Evolutionary conservation across 805 yeast genomes (phyloP).

Genomic region (Lipomyces mesembrius): DNA sequence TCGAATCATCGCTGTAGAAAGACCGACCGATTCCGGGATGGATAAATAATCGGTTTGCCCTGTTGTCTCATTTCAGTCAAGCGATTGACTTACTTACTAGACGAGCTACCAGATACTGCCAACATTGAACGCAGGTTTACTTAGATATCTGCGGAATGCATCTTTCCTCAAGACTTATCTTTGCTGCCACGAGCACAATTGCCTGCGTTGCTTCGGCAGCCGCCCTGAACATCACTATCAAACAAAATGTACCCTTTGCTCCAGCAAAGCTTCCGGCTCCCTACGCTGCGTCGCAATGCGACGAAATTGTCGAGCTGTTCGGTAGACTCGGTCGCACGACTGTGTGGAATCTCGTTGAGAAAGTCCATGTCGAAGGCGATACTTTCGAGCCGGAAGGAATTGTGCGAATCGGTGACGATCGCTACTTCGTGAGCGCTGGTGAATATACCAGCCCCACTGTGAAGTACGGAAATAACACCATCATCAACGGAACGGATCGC

Average conservation of each 20-base stretch:
- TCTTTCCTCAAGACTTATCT: not conserved
- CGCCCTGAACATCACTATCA: constrained; percentile 1
- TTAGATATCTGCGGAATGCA: not conserved
- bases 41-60: not conserved
- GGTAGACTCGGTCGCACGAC: constrained; percentile 21
- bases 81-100: not conserved
- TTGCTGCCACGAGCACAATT: constrained; percentile 5
- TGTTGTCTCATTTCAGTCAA: not conserved
- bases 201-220: constrained; percentile 5
- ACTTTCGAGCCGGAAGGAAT: constrained; percentile 27
- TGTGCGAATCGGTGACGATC: constrained; percentile 16
- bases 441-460: constrained; percentile 15
- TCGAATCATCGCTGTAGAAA: not conserved
- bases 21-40: not conserved
- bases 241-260: constrained; percentile 6
- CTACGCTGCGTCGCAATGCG: constrained; percentile 18
- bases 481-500: constrained; percentile 28
- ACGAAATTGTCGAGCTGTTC: constrained; percentile 15
- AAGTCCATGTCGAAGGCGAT: constrained; percentile 24
- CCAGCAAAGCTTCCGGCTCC: constrained; percentile 25
- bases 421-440: constrained; percentile 18
- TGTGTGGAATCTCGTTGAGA: constrained; percentile 27
- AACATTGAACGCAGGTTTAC: not conserved
- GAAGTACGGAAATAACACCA: constrained; percentile 11
- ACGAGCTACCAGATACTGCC: not conserved